Evolutionary conservation across 1,284 basidiomycete species (phyloP).

Genomic region (Cutaneotrichosporon spelunceum): DNA sequence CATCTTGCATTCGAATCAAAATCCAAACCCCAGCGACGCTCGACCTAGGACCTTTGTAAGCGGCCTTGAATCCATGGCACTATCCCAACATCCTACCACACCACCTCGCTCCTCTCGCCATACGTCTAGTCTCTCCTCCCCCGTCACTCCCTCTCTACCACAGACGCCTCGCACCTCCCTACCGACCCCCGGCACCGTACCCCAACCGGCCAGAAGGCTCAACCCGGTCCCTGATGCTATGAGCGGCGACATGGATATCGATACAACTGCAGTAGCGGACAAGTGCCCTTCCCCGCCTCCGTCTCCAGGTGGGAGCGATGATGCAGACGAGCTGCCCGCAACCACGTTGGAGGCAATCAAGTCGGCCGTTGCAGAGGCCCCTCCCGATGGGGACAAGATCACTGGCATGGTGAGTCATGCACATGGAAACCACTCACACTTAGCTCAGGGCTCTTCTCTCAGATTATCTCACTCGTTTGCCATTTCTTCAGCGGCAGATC

Average conservation of each 20-base stretch:
- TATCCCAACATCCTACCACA: conserved; percentile 23
- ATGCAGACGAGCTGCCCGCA: background rate
- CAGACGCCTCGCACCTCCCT: conserved; percentile 29
- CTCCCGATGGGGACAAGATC: conserved; percentile 19
- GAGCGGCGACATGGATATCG: conserved; percentile 3
- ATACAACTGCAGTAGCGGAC: background rate
- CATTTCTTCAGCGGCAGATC: conserved; percentile 38
- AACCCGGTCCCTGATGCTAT: conserved; percentile 16
- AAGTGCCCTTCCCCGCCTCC: background rate
- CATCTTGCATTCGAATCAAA: background rate
- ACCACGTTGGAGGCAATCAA: background rate
- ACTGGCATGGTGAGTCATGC: conserved; percentile 31
- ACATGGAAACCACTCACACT: background rate
- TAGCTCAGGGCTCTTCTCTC: conserved; percentile 38
- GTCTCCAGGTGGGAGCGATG: background rate
- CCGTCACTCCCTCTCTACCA: conserved; percentile 28
- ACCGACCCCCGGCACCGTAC: conserved; percentile 22
- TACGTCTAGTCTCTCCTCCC: conserved; percentile 28
- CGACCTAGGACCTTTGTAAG: background rate
- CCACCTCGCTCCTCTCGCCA: conserved; percentile 21
- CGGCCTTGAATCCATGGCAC: conserved; percentile 17
- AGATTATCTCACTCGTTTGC: conserved; percentile 28
- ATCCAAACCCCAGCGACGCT: background rate
- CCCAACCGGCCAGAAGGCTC: background rate
- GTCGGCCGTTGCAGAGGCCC: background rate